Conservation (phyloP, 2,329 filamentous ascomycete species). For the Monosporascus sp. region DNA sequence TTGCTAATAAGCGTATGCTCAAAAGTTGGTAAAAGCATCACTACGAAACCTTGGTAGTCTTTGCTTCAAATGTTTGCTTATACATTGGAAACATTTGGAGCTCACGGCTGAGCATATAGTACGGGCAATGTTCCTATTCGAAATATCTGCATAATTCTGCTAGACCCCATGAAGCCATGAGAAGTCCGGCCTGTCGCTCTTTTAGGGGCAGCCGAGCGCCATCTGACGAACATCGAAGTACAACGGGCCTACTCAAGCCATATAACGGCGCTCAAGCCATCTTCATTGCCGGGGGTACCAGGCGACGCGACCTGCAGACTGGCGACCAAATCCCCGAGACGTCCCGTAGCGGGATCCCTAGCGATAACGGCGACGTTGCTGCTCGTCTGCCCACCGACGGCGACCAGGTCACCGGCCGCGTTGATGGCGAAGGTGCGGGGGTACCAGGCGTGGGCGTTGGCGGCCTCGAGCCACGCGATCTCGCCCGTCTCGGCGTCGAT, state of each 20-base stretch:
- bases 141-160: too few species aligned
- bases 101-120: too few species aligned
- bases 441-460: conserved; percentile 52
- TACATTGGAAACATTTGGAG: too few species aligned
- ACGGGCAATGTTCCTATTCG: too few species aligned
- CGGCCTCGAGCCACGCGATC: conserved; percentile 47
- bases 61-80: too few species aligned
- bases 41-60: too few species aligned
- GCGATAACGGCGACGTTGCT: conserved; percentile 53
- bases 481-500: conserved; percentile 41
- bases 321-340: conserved; percentile 44
- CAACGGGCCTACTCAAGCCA: conserved; percentile 37
- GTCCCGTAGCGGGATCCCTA: conserved; percentile 50
- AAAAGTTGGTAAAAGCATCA: too few species aligned
- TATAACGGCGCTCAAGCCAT: conserved; percentile 42
- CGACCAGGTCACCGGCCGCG: conserved; percentile 52
- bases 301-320: conserved; percentile 34
- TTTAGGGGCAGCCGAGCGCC: too few species aligned
- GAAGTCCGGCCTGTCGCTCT: too few species aligned
- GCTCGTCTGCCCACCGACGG: conserved; percentile 58
- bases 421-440: conserved; percentile 61
- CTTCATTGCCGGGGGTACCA: conserved; percentile 37
- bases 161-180: too few species aligned
- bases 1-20: too few species aligned
- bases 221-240: too few species aligned